A percentile compares a stretch with the other conserved stretches of the same genome.
These are phyloP conservation scores for Purpureocillium lavendulum DNA, from an alignment of 2,329 filamentous ascomycete species.

Conservation along the genomic window DNA sequence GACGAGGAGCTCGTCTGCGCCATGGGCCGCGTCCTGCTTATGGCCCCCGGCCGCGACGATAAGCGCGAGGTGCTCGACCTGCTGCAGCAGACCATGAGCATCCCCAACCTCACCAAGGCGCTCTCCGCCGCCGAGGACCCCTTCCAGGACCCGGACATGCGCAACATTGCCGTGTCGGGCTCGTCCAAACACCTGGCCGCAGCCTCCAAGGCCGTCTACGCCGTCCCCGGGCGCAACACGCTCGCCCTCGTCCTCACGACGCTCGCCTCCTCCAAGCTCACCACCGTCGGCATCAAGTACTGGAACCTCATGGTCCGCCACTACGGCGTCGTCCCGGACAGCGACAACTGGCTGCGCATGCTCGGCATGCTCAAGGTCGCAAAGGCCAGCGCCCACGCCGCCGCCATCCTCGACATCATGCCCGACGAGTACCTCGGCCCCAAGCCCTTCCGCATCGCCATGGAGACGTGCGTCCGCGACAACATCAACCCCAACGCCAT, in stretches of 20 bases:
- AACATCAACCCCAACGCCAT: constrained; percentile 66
- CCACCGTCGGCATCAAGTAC: constrained; percentile 60
- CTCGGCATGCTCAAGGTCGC: constrained; percentile 58
- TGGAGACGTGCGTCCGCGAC: constrained; percentile 68
- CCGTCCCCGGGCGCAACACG: constrained; percentile 42
- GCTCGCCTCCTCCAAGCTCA: constrained; percentile 50
- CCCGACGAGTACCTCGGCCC: constrained; percentile 32
- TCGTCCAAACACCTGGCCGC: constrained; percentile 2
- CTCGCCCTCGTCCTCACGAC: constrained; percentile 64
- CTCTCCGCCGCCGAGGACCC: constrained; percentile 9
- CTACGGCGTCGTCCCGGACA: constrained; percentile 61
- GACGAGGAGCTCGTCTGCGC: constrained; percentile 73
- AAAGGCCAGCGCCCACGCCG: constrained; percentile 55
- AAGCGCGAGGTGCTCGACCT: constrained; percentile 66
- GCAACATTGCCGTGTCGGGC: constrained; percentile 10
- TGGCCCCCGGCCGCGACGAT: constrained; percentile 50
- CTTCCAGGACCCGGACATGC: constrained; percentile 11
- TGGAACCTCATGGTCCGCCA: constrained; percentile 64
- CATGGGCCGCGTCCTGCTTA: constrained; percentile 72
- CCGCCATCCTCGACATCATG: constrained; percentile 49
- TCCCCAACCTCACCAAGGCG: constrained; percentile 46
- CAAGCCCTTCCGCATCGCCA: constrained; percentile 61
- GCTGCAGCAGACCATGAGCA: constrained; percentile 72
- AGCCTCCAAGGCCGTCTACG: constrained; percentile 20
- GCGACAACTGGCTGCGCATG: constrained; percentile 59